A percentile compares a stretch with the other conserved stretches of the same genome.
phyloP scores from a whole-genome alignment of 371 early-diverging fungal genomes.

The Smittium culicis region DNA sequence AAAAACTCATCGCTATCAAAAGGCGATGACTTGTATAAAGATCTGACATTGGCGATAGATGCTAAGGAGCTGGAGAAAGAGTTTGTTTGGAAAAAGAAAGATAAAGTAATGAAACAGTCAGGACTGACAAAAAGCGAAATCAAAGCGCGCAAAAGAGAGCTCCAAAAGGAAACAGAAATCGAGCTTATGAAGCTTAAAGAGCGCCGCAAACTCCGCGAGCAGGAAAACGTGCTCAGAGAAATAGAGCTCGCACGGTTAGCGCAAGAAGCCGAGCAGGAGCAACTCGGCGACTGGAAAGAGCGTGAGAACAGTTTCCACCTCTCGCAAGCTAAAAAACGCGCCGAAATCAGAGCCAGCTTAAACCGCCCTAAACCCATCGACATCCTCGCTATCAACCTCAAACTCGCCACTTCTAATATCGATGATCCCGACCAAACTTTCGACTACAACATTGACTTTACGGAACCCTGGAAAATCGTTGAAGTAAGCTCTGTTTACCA shows the following conservation, averaged over 20 bases:
- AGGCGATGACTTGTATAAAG: constrained; percentile 45
- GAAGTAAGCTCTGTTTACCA: constrained; percentile 32
- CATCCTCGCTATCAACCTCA: constrained; percentile 76
- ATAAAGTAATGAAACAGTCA: constrained; percentile 53
- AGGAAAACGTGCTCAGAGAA: constrained; percentile 64
- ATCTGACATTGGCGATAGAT: constrained; percentile 66
- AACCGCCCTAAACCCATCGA: constrained; percentile 85
- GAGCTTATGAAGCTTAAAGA: constrained; percentile 71
- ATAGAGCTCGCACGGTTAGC: constrained; percentile 58
- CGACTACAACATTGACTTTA: constrained; percentile 66
- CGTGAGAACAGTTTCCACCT: constrained; percentile 84
- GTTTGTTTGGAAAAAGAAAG: constrained; percentile 80
- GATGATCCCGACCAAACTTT: constrained; percentile 37
- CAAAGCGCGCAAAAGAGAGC: constrained; percentile 39
- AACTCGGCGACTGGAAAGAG: constrained; percentile 88
- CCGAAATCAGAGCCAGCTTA: constrained; percentile 76
- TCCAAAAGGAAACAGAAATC: constrained; percentile 51
- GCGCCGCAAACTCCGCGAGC: constrained; percentile 64
- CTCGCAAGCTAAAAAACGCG: constrained; percentile 74
- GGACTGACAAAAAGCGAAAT: constrained; percentile 45
- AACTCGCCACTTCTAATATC: constrained; percentile 42
- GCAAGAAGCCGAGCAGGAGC: constrained; percentile 66
- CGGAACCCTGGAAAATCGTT: constrained; percentile 76
- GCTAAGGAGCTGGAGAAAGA: constrained; percentile 65
- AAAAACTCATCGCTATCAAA: too few relatives aligned